phyloP scores from a whole-genome alignment of 192 early-diverging fungal genomes.

The Rhizophagus prolifer region DNA sequence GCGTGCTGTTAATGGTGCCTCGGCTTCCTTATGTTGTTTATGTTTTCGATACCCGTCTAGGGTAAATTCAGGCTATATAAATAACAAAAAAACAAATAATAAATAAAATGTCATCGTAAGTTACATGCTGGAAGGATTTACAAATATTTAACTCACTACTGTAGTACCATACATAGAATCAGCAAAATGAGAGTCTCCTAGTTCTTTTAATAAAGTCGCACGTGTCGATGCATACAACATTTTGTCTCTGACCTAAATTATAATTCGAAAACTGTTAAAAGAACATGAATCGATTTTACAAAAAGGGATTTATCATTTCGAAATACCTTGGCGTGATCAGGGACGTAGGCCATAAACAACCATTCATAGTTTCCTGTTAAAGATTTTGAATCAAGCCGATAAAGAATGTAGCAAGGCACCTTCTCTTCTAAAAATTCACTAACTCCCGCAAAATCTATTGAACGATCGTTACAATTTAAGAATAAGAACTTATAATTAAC shows the following conservation, averaged over 20 bases:
- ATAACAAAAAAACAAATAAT: background rate
- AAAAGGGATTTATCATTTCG: background rate
- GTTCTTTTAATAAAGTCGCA: conserved; percentile 71
- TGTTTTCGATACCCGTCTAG: conserved; percentile 66
- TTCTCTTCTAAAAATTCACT: conserved; percentile 49
- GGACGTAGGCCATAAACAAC: conserved; percentile 79
- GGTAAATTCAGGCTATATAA: conserved; percentile 60
- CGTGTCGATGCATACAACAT: conserved; percentile 93
- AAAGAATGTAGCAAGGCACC: conserved; percentile 66
- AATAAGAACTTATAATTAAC: background rate
- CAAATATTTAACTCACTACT: conserved; percentile 41
- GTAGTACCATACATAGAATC: conserved; percentile 83
- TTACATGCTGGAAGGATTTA: background rate
- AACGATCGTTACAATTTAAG: background rate
- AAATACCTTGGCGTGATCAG: conserved; percentile 67
- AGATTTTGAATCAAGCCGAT: conserved; percentile 54
- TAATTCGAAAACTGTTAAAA: background rate
- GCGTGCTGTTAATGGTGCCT: conserved; percentile 81
- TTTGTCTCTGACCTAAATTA: conserved; percentile 71
- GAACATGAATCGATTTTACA: background rate
- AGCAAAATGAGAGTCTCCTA: conserved; percentile 79
- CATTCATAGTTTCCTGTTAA: conserved; percentile 54
- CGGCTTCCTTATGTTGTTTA: conserved; percentile 58
- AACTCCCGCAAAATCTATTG: conserved; percentile 54
- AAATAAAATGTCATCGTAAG: background rate